Conservation (phyloP, 495 filamentous ascomycete species). For the Platismatia glauca region DNA sequence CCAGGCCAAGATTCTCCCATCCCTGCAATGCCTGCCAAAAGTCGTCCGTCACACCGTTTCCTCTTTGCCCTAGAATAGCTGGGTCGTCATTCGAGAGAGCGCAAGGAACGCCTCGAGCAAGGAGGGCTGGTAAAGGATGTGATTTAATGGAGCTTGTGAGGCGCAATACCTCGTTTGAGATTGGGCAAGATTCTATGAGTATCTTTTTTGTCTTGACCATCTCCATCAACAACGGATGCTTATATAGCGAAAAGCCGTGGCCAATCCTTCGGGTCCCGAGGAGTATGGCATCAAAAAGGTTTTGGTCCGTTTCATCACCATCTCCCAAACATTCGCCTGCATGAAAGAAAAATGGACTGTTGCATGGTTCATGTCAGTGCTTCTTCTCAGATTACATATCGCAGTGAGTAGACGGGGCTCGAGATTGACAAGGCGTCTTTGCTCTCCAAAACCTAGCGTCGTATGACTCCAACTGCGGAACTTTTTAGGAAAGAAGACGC, state of each 20-base stretch:
- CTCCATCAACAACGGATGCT: conserved; percentile 81
- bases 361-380: not conserved
- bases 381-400: not conserved
- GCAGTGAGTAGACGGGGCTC: not conserved
- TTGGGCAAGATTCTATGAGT: conserved; percentile 77
- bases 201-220: conserved; percentile 83
- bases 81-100: conserved; percentile 81
- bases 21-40: conserved; percentile 89
- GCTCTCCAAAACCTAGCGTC: not conserved
- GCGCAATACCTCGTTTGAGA: conserved; percentile 75
- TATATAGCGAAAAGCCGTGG: conserved; percentile 79
- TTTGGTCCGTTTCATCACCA: conserved; percentile 65
- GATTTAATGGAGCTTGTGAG: conserved; percentile 65
- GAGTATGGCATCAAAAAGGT: conserved; percentile 83
- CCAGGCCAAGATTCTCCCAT: conserved; percentile 70
- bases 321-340: conserved; percentile 79
- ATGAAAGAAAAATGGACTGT: conserved; percentile 78
- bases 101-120: conserved; percentile 73
- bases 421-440: not conserved
- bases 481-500: not conserved
- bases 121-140: conserved; percentile 73
- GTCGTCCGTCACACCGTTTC: conserved; percentile 71
- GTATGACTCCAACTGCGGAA: not conserved
- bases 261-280: conserved; percentile 83
- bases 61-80: conserved; percentile 67